phyloP scores from a whole-genome alignment of 2,329 filamentous ascomycete genomes.

The Paecilomyces variotii region DNA sequence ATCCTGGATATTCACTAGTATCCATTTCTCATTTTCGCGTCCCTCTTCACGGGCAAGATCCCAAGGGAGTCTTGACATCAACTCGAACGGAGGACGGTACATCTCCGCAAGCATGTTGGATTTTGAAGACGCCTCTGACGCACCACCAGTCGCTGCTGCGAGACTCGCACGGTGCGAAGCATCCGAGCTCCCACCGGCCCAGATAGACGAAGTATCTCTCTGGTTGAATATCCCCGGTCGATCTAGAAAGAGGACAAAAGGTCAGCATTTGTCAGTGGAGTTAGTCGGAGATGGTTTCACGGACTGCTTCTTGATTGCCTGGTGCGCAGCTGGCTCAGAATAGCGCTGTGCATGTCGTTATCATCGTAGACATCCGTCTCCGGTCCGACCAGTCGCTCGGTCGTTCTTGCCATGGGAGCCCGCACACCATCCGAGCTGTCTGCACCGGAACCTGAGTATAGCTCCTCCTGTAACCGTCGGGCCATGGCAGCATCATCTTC shows the following conservation, averaged over 20 bases:
- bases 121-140: conserved; percentile 59
- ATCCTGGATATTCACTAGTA: conserved; percentile 92
- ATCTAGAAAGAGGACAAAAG: conserved; percentile 14
- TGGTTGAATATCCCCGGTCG: conserved; percentile 65
- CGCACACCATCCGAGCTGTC: conserved; percentile 58
- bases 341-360: conserved; percentile 51
- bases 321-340: conserved; percentile 57
- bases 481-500: conserved; percentile 95
- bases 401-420: conserved; percentile 84
- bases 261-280: conserved; percentile 6
- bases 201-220: conserved; percentile 49
- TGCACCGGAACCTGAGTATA: conserved; percentile 59
- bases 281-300: conserved; percentile 5
- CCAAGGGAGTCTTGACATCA: conserved; percentile 75
- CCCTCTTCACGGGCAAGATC: conserved; percentile 77
- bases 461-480: conserved; percentile 80
- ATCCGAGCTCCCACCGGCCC: conserved; percentile 47
- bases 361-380: conserved; percentile 46
- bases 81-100: conserved; percentile 83
- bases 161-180: conserved; percentile 45
- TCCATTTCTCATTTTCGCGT: conserved; percentile 85
- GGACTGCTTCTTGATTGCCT: conserved; percentile 30
- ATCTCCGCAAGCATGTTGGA: conserved; percentile 77
- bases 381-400: conserved; percentile 81
- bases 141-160: conserved; percentile 55